phyloP scores from a whole-genome alignment of 257 asterid genomes.

The Marsdenia floribunda region DNA sequence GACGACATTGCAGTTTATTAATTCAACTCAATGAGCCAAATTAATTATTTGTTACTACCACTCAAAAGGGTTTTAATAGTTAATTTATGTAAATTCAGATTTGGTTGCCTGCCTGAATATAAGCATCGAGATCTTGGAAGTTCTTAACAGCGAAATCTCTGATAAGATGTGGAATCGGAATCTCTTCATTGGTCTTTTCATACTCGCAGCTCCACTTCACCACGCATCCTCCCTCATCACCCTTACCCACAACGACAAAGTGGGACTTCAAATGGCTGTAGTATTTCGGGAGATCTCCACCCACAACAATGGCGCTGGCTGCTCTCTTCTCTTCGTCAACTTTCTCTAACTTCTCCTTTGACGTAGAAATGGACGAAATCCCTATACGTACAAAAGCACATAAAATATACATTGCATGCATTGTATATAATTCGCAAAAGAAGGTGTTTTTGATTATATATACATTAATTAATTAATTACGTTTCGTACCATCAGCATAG shows the following conservation, averaged over 20 bases:
- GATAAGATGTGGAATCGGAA: slow-evolving; percentile 57
- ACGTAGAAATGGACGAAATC: slow-evolving; percentile 26
- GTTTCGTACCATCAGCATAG: slow-evolving; percentile 43
- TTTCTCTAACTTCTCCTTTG: slow-evolving; percentile 67
- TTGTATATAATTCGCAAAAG: neutral
- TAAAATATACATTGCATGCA: neutral
- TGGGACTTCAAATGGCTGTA: slow-evolving; percentile 58
- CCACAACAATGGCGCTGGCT: slow-evolving; percentile 43
- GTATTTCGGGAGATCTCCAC: slow-evolving; percentile 58
- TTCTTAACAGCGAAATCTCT: slow-evolving; percentile 65
- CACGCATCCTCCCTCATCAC: slow-evolving; percentile 31
- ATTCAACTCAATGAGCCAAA: slow-evolving; percentile 7
- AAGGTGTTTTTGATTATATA: too few relatives aligned
- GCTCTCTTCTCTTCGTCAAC: slow-evolving; percentile 56
- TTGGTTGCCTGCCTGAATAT: slow-evolving; percentile 26
- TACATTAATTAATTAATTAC: too few relatives aligned
- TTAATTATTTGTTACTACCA: neutral
- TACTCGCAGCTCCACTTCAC: slow-evolving; percentile 69
- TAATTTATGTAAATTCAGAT: neutral
- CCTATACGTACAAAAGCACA: slow-evolving; percentile 25
- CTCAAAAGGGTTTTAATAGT: neutral
- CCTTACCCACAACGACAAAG: slow-evolving; percentile 36
- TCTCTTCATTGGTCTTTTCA: slow-evolving; percentile 53
- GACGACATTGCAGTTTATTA: slow-evolving; percentile 4
- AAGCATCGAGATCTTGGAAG: slow-evolving; percentile 68